Evolutionary conservation across 345 rosid species (phyloP).

Genomic region (Dipteronia dyeriana): DNA sequence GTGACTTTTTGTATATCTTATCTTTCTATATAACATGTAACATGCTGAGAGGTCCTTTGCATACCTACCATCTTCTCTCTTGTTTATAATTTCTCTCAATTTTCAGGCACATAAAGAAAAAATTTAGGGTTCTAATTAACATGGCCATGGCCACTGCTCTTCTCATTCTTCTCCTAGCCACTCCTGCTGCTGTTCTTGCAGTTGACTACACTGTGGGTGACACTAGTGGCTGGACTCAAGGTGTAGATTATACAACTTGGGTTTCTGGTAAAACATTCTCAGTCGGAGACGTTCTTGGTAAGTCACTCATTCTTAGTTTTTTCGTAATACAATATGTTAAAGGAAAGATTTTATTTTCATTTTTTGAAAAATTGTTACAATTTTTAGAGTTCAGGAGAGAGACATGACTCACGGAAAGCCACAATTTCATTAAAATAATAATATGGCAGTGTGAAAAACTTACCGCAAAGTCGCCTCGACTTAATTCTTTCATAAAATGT

Average conservation of each 20-base stretch:
- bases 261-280: conserved; percentile 38
- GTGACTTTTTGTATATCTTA: neutral
- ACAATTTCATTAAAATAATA: too few relatives aligned
- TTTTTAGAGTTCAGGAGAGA: too few relatives aligned
- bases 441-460: too few relatives aligned
- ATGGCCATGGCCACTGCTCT: conserved; percentile 36
- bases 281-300: conserved; percentile 49
- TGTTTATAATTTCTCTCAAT: neutral
- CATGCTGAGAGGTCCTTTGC: neutral
- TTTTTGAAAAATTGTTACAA: neutral
- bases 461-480: too few relatives aligned
- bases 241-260: conserved; percentile 34
- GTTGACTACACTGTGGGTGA: conserved; percentile 42
- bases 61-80: conserved; percentile 11
- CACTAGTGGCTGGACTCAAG: conserved; percentile 38
- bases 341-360: too few relatives aligned
- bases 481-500: too few relatives aligned
- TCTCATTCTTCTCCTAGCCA: conserved; percentile 28
- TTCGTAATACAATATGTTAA: too few relatives aligned
- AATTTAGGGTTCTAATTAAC: neutral
- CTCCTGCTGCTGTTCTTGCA: conserved; percentile 42
- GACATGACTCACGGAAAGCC: too few relatives aligned
- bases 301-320: conserved; percentile 1
- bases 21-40: conserved; percentile 22
- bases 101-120: neutral